Percentiles rank a stretch among this genome's conserved stretches.
These are phyloP conservation scores for Penicillium turbatum DNA, from an alignment of 495 filamentous ascomycete species.

Conservation along the genomic window DNA sequence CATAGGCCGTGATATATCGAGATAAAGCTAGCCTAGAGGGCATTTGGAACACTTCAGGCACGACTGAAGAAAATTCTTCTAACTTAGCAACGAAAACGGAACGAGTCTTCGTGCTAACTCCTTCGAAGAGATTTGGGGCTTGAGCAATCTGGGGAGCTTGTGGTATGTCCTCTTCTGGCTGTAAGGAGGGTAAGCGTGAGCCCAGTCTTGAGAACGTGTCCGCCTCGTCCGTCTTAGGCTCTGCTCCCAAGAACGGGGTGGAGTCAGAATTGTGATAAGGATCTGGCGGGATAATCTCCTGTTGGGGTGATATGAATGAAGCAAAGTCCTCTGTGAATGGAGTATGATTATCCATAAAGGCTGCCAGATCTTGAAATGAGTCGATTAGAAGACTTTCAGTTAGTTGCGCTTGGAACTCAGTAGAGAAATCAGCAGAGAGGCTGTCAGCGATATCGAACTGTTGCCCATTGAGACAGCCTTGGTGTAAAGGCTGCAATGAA, in stretches of 20 bases:
- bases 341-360: neutral
- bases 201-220: neutral
- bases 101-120: neutral
- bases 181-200: neutral
- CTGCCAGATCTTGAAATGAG: neutral
- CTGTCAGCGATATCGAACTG: neutral
- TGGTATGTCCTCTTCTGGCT: neutral
- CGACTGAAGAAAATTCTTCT: neutral
- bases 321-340: neutral
- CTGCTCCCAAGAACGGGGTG: neutral
- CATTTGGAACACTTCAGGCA: slow-evolving; percentile 27
- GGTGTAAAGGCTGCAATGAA: neutral
- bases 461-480: neutral
- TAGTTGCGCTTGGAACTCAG: neutral
- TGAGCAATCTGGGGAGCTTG: neutral
- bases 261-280: neutral
- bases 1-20: slow-evolving; percentile 22
- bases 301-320: neutral
- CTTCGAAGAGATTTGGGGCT: neutral
- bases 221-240: neutral
- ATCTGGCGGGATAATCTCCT: neutral
- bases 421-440: neutral
- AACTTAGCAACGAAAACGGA: neutral
- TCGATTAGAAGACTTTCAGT: neutral
- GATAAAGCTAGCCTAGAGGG: slow-evolving; percentile 19